Evolutionary conservation across 208 protist genomes (phyloP).

Genomic region (Hexamita inflata): DNA sequence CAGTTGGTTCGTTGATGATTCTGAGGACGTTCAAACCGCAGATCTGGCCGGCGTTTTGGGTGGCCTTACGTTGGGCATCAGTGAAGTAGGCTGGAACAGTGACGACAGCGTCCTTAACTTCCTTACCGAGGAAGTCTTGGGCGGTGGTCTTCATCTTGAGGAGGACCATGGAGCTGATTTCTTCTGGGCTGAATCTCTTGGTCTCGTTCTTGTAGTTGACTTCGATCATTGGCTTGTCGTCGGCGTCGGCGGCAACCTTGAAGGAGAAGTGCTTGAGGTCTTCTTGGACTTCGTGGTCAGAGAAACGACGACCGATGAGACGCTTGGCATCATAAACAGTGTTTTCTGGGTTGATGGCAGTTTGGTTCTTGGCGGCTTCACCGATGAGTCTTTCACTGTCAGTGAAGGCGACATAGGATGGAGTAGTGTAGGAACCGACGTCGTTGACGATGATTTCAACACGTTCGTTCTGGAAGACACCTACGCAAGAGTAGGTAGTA

Average conservation of each 20-base stretch:
- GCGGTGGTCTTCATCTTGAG: conserved; percentile 84
- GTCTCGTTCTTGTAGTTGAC: conserved; percentile 54
- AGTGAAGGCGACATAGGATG: conserved; percentile 92
- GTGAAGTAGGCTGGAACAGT: conserved; percentile 98
- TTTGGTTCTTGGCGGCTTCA: conserved; percentile 80
- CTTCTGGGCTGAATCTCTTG: conserved; percentile 75
- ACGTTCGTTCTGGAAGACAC: neutral
- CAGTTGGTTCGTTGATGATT: conserved; percentile 93
- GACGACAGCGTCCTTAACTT: conserved; percentile 74
- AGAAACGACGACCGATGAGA: conserved; percentile 31
- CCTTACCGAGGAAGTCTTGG: conserved; percentile 74
- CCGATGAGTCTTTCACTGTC: conserved; percentile 76
- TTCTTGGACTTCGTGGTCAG: neutral
- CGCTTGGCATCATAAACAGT: conserved; percentile 47
- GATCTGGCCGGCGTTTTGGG: conserved; percentile 90
- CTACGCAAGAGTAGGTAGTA: conserved; percentile 41
- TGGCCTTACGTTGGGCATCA: conserved; percentile 93
- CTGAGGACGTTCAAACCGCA: conserved; percentile 83
- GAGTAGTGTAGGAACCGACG: conserved; percentile 87
- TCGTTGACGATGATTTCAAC: conserved; percentile 39
- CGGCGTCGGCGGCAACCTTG: neutral
- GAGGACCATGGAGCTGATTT: conserved; percentile 84
- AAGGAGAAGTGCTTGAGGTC: conserved; percentile 22
- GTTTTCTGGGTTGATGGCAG: conserved; percentile 56
- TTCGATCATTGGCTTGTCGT: conserved; percentile 27